Evolutionary conservation across 1,284 basidiomycete genomes (phyloP), one percentile per base, ranked within the genome.

Genomic region (Coniferiporia sulphurascens): DNA sequence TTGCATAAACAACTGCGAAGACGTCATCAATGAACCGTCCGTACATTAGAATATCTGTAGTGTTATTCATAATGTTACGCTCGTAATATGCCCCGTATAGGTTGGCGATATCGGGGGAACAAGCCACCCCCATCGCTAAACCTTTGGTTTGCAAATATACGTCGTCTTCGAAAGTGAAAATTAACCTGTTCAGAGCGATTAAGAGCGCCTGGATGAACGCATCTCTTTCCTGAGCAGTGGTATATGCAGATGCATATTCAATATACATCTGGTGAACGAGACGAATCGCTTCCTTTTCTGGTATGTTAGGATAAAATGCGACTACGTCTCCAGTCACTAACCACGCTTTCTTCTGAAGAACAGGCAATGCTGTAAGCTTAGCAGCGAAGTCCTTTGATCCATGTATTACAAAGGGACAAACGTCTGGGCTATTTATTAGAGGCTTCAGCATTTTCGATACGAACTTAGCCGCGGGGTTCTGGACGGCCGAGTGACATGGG

Each of bases 11-110:
- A 7, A 76, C 52, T 0, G 62, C 67, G 15, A 74, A 60, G 52
- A 65, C 64, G 57, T 77, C 74, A 61, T 76, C 73, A 62, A 76
- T 74, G 59, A 73, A 77, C 3, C 73, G 56, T 0, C 73, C 69
- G 60, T 74, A 76, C 59, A 74, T 74, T 0, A 64, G 55, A 38
- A 74, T 51, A n/a, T 59, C 12, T 7, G 6, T 13, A 3, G 64
- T 67, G 58, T 68, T 48, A 15, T 59, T 41, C 12, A 65, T 22
- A 21, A 70, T 64, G 12, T 64, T 38, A n/a, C 35, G 13, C 58
- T 74, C 72, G 48, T 55, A 70, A 1, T 52, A 65, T 13, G 27
- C 53, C 1, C 71, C 73, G 55, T 64, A 74, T 0, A 73, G 58
- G 55, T 74, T 74, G 4, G 73, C 72, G 4, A 75, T 38, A 46